A percentile compares a stretch with the other conserved stretches of the same genome.
These are phyloP conservation scores for Pseudocercospora pini-densiflorae DNA, from an alignment of 2,329 filamentous ascomycete genomes.

Conservation along the genomic window DNA sequence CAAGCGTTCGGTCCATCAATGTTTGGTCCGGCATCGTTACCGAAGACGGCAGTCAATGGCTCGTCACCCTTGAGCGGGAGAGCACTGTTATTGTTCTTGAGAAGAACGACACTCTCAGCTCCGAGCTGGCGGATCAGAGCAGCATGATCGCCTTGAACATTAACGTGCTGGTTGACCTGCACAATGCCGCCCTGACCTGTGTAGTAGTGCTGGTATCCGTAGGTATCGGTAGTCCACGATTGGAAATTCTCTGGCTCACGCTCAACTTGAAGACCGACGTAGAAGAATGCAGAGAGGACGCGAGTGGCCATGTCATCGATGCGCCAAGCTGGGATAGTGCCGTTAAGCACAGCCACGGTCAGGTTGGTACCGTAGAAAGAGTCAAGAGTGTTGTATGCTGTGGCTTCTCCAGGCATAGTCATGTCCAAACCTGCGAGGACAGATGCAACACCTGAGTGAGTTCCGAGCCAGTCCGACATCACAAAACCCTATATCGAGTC, in stretches of 20 bases:
- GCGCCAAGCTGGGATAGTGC: slow-evolving; percentile 36
- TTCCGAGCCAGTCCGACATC: slow-evolving; percentile 56
- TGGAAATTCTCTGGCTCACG: slow-evolving; percentile 52
- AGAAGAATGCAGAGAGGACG: slow-evolving; percentile 50
- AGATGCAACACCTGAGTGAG: slow-evolving; percentile 43
- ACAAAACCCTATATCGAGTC: slow-evolving; percentile 26
- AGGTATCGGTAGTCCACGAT: slow-evolving; percentile 58
- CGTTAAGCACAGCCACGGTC: slow-evolving; percentile 40
- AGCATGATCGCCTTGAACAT: slow-evolving; percentile 76
- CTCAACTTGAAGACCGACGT: slow-evolving; percentile 54
- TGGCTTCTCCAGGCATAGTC: slow-evolving; percentile 63
- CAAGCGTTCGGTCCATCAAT: slow-evolving; percentile 54
- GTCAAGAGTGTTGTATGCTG: slow-evolving; percentile 70
- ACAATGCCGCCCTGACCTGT: slow-evolving; percentile 62
- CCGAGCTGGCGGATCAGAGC: slow-evolving; percentile 69
- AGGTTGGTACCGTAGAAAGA: slow-evolving; percentile 57
- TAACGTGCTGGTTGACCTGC: slow-evolving; percentile 75
- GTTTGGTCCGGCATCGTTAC: slow-evolving; percentile 54
- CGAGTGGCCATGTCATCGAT: slow-evolving; percentile 42
- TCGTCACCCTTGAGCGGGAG: slow-evolving; percentile 56
- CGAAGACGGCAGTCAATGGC: slow-evolving; percentile 55
- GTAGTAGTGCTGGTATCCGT: slow-evolving; percentile 67
- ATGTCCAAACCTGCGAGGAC: slow-evolving; percentile 40
- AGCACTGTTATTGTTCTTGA: slow-evolving; percentile 67
- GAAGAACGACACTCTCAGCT: slow-evolving; percentile 57